Conservation (phyloP, 129 eudicot species). For the Sambucus nigra region DNA sequence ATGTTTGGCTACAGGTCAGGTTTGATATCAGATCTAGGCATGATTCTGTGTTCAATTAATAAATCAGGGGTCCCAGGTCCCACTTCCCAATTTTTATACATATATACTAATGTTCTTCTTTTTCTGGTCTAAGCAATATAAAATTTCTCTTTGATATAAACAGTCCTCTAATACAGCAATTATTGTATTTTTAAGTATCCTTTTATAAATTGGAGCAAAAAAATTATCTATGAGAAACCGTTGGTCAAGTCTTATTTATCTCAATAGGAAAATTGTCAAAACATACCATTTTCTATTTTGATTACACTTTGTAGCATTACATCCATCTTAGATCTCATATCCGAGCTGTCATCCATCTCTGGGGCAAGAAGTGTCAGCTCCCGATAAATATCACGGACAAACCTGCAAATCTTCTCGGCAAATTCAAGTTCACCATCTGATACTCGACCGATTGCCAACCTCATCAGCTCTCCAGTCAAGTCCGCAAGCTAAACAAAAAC, state of each 20-base stretch:
- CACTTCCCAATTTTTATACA: too few relatives aligned
- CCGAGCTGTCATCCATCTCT: conserved; percentile 65
- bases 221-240: neutral
- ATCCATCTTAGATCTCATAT: conserved; percentile 93
- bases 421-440: conserved; percentile 89
- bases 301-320: conserved; percentile 88
- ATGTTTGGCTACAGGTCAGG: too few relatives aligned
- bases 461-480: conserved; percentile 97
- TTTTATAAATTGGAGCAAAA: neutral
- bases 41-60: too few relatives aligned
- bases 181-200: too few relatives aligned
- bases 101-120: too few relatives aligned
- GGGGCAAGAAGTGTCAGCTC: conserved; percentile 78
- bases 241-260: neutral
- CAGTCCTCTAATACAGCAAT: too few relatives aligned
- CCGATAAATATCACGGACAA: conserved; percentile 85
- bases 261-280: neutral
- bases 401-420: conserved; percentile 86
- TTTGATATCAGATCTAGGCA: too few relatives aligned
- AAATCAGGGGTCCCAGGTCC: too few relatives aligned
- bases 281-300: conserved; percentile 90
- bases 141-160: too few relatives aligned
- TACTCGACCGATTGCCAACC: conserved; percentile 87
- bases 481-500: conserved; percentile 69
- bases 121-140: too few relatives aligned